Evolutionary conservation across 2,329 filamentous ascomycete species (phyloP).

Genomic region (Xylariales sp.): DNA sequence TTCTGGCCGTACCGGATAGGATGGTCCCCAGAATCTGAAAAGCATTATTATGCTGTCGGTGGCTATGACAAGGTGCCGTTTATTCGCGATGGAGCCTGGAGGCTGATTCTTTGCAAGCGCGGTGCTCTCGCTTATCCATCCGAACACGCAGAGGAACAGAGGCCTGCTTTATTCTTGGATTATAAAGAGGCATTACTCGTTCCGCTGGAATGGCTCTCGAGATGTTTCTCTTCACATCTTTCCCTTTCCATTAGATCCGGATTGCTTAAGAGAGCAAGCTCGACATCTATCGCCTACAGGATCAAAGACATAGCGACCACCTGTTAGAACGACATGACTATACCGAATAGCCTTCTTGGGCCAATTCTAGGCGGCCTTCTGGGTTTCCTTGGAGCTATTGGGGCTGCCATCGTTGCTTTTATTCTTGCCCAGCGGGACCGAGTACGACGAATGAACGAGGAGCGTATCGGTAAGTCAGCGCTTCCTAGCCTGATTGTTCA

Average conservation of each 20-base stretch:
- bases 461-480: conserved; percentile 17
- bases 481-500: conserved; percentile 9
- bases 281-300: conserved; percentile 1
- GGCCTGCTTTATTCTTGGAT: not conserved
- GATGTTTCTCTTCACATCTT: conserved; percentile 12
- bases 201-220: not conserved
- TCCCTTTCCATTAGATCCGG: conserved; percentile 10
- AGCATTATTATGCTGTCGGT: conserved; percentile 4
- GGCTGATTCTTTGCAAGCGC: not conserved
- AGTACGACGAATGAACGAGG: conserved; percentile 20
- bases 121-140: conserved; percentile 10
- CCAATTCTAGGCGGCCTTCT: conserved; percentile 28
- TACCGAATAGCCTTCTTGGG: conserved; percentile 21
- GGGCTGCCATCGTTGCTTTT: conserved; percentile 24
- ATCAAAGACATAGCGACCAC: conserved; percentile 14
- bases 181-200: not conserved
- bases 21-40: conserved; percentile 28
- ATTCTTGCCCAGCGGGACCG: conserved; percentile 10
- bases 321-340: conserved; percentile 19
- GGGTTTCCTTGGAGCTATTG: conserved; percentile 27
- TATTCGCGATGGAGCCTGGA: not conserved
- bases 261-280: conserved; percentile 5
- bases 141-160: not conserved
- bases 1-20: conserved; percentile 16
- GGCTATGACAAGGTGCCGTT: not conserved